Conservation (phyloP, 1,284 basidiomycete species). For the Bondarzewia mesenterica region DNA sequence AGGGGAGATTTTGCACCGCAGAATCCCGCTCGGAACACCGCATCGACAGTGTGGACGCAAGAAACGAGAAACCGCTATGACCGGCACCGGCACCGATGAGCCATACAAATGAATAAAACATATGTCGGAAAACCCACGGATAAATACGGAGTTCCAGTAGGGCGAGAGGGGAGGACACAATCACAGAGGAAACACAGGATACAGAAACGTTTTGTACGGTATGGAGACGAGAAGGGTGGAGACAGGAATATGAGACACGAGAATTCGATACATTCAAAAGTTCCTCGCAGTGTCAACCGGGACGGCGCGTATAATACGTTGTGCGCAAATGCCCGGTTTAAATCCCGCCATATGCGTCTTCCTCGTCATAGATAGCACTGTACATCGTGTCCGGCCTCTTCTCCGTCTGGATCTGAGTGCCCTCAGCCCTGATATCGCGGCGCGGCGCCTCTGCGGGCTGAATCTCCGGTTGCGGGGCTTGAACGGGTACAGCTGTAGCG, state of each 20-base stretch:
- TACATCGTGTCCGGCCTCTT: conserved; percentile 35
- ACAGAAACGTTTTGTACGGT: not conserved
- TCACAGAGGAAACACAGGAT: not conserved
- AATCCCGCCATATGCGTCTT: conserved; percentile 62
- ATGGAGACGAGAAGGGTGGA: not conserved
- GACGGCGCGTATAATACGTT: not conserved
- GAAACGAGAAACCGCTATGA: not conserved
- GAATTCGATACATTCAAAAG: conserved; percentile 2
- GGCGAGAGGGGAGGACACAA: not conserved
- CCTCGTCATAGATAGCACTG: conserved; percentile 50
- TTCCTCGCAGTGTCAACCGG: conserved; percentile 4
- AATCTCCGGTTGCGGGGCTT: conserved; percentile 9
- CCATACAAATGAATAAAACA: not conserved
- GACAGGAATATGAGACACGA: not conserved
- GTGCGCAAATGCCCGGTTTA: conserved; percentile 20
- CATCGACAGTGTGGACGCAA: not conserved
- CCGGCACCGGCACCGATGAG: not conserved
- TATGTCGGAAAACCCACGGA: not conserved
- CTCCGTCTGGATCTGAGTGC: conserved; percentile 3
- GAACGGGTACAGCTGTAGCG: conserved; percentile 18
- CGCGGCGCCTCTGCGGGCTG: not conserved
- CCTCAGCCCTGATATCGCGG: not conserved
- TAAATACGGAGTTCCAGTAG: not conserved
- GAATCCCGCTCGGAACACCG: not conserved
- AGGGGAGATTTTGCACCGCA: not conserved